phyloP scores from a whole-genome alignment of 225 moss, liverwort and hornwort genomes.

The Pseudoscleropodium purum region DNA sequence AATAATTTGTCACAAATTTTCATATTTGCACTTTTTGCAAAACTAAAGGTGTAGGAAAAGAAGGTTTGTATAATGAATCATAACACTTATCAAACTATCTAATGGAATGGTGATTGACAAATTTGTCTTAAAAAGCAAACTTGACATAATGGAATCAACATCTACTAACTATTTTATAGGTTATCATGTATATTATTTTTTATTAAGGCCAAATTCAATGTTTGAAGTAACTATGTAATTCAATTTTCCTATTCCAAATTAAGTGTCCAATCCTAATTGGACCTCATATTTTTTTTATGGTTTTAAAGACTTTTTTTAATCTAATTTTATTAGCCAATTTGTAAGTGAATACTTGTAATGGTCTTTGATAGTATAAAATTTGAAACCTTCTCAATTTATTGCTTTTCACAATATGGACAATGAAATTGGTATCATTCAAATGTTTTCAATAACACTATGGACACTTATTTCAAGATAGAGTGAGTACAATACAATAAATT shows the following conservation, averaged over 20 bases:
- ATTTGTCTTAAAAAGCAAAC: neutral
- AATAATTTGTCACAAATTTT: too few species aligned
- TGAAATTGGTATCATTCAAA: neutral
- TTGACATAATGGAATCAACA: neutral
- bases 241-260: too few species aligned
- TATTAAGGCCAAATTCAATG: neutral
- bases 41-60: too few species aligned
- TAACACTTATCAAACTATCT: too few species aligned
- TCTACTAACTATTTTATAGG: neutral
- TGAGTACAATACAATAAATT: neutral
- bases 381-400: neutral
- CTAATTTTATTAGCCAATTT: neutral
- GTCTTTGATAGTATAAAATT: neutral
- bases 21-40: too few species aligned
- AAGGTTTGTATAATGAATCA: too few species aligned
- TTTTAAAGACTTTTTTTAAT: neutral
- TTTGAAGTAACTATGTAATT: fast-evolving
- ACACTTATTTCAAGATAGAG: fast-evolving
- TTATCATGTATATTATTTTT: fast-evolving
- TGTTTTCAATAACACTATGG: too few species aligned
- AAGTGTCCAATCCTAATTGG: neutral
- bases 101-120: neutral
- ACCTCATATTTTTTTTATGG: neutral
- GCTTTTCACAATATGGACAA: neutral
- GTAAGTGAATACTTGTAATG: neutral